Percentiles rank a stretch among this genome's conserved stretches.
These are phyloP conservation scores for Wickerhamiella parazyma DNA, from an alignment of 805 yeast species.

Conservation along the genomic window DNA sequence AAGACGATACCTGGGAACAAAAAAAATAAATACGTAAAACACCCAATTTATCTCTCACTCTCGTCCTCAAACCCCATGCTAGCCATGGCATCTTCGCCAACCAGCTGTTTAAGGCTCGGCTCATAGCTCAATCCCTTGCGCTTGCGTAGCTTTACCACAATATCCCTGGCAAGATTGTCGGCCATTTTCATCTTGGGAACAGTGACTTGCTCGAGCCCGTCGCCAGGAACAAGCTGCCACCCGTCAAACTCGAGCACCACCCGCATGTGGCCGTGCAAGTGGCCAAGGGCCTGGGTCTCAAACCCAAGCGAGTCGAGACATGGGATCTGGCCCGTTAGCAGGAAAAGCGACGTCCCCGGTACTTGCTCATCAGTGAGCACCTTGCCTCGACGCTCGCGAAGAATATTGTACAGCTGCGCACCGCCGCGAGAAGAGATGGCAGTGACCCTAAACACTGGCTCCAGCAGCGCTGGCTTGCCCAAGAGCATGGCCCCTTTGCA, in stretches of 20 bases:
- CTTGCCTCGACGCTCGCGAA: slow-evolving; percentile 61
- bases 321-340: slow-evolving; percentile 55
- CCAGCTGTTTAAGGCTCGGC: slow-evolving; percentile 34
- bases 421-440: slow-evolving; percentile 37
- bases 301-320: slow-evolving; percentile 84
- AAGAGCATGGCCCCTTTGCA: neutral
- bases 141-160: slow-evolving; percentile 73
- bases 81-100: neutral
- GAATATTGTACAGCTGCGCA: slow-evolving; percentile 34
- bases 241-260: slow-evolving; percentile 49
- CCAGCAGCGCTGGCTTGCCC: slow-evolving; percentile 34
- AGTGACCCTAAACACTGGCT: slow-evolving; percentile 59
- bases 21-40: too few species aligned
- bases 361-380: slow-evolving; percentile 38
- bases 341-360: slow-evolving; percentile 58
- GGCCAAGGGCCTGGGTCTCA: slow-evolving; percentile 69
- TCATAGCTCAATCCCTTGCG: slow-evolving; percentile 76
- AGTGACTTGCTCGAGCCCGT: slow-evolving; percentile 53
- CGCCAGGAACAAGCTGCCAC: slow-evolving; percentile 81
- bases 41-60: too few species aligned
- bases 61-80: neutral
- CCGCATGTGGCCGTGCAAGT: slow-evolving; percentile 67
- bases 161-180: slow-evolving; percentile 65
- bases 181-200: neutral
- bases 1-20: too few species aligned